Evolutionary conservation across 495 filamentous ascomycete genomes (phyloP).

Genomic region (Daldinia caldariorum): DNA sequence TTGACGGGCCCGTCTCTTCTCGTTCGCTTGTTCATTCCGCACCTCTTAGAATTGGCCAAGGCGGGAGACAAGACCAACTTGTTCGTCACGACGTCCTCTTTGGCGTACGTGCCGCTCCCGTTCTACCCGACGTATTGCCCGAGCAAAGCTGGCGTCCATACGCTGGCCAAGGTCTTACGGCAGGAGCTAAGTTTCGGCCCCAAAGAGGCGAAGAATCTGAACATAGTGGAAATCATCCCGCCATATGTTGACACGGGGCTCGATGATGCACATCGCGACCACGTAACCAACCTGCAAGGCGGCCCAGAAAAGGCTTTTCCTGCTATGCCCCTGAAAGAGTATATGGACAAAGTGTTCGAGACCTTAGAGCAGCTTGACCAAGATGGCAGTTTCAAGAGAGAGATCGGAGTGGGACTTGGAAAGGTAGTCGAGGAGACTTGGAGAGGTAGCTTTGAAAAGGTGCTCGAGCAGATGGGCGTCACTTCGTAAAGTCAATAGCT

Average conservation of each 20-base stretch:
- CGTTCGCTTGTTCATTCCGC: conserved; percentile 46
- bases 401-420: conserved; percentile 48
- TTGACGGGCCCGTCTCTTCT: conserved; percentile 49
- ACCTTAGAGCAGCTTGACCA: conserved; percentile 29
- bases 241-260: conserved; percentile 54
- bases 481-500: background rate
- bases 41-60: conserved; percentile 47
- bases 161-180: conserved; percentile 43
- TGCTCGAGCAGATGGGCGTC: conserved; percentile 1
- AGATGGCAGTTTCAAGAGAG: conserved; percentile 40
- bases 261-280: conserved; percentile 42
- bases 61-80: conserved; percentile 29
- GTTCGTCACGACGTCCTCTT: conserved; percentile 46
- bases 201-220: conserved; percentile 31
- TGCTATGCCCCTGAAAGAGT: conserved; percentile 46
- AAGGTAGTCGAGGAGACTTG: conserved; percentile 43
- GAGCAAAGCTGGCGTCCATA: conserved; percentile 51
- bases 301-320: conserved; percentile 41
- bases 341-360: conserved; percentile 41
- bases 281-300: conserved; percentile 35
- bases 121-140: conserved; percentile 52
- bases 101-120: conserved; percentile 49
- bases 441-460: conserved; percentile 46
- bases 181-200: conserved; percentile 38
- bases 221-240: conserved; percentile 50